Percentiles rank a stretch among this genome's conserved stretches.
Conservation (phyloP, 352 stramenopile genomes). For the Blastocystis sp. region DNA sequence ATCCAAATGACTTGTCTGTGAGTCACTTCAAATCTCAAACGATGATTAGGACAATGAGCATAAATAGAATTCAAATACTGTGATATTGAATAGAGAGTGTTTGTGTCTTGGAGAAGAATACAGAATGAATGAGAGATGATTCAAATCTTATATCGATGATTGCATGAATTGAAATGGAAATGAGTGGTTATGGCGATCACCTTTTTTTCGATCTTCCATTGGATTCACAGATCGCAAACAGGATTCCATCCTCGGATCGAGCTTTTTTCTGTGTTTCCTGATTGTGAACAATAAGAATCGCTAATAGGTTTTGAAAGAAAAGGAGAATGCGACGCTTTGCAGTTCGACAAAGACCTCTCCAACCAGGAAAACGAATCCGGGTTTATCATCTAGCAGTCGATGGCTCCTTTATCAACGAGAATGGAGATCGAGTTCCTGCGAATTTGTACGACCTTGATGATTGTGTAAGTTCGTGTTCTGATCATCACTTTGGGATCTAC, state of each 20-base stretch:
- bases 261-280: background rate
- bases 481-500: background rate
- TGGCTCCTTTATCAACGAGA: conserved; percentile 40
- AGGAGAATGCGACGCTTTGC: conserved; percentile 48
- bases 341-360: conserved; percentile 49
- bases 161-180: background rate
- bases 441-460: conserved; percentile 39
- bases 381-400: conserved; percentile 35
- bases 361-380: conserved; percentile 42
- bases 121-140: background rate
- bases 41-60: background rate
- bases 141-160: background rate
- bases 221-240: background rate
- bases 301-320: background rate
- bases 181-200: background rate
- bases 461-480: conserved; percentile 53
- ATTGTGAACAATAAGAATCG: background rate
- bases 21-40: background rate
- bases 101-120: background rate
- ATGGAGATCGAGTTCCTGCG: conserved; percentile 15
- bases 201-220: conserved; percentile 32
- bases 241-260: background rate
- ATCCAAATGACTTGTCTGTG: no score
- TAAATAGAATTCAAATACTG: background rate
- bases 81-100: background rate